Evolutionary conservation across 768 basidiomycete genomes (phyloP), one percentile per base, ranked within the genome.

Genomic region (Serendipita vermifera): DNA sequence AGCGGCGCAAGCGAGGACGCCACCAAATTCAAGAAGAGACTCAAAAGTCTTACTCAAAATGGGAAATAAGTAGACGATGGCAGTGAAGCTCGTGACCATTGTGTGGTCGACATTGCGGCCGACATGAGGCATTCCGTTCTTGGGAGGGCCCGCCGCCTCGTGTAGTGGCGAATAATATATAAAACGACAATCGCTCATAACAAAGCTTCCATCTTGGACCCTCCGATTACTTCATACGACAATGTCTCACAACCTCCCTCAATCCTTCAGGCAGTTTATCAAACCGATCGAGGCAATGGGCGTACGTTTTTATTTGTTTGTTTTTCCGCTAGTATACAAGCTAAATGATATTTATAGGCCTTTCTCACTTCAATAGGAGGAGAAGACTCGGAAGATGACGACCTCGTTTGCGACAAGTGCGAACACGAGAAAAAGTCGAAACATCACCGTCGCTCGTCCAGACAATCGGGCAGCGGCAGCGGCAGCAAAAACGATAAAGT

Each of bases 351-450:
- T n/a, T n/a, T n/a, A 26, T 15, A 51, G 46, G 46, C 46, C 11
- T 51, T 51, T 27, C 46, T 51, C 3, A 29, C 46, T 5, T 27
- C 46, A 31, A 51, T 51, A 24, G 46, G 46, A 51, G 46, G 46
- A 51, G 46, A 51, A 51, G 46, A 51, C 27, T 51, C 46, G 7
- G 46, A 51, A 51, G 46, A 51, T 31, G 46, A 51, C 3, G 46
- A 51, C 7, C 15, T 22, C 9, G n/a, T n/a, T n/a, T 51, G 46
- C 29, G 46, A 51, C 5, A 51, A 51, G 17, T 51, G 46, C 46
- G 46, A 51, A n/a, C 20, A n/a, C 22, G 39, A 41, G 15, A n/a
- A n/a, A n/a, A n/a, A n/a, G n/a, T 20, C 17, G 39, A 31, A 51
- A 51, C 20, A n/a, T 9, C 24, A 51, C 24, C 26, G 32, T 27